phyloP scores from a whole-genome alignment of 805 yeast species.

The Pichia insulana region DNA sequence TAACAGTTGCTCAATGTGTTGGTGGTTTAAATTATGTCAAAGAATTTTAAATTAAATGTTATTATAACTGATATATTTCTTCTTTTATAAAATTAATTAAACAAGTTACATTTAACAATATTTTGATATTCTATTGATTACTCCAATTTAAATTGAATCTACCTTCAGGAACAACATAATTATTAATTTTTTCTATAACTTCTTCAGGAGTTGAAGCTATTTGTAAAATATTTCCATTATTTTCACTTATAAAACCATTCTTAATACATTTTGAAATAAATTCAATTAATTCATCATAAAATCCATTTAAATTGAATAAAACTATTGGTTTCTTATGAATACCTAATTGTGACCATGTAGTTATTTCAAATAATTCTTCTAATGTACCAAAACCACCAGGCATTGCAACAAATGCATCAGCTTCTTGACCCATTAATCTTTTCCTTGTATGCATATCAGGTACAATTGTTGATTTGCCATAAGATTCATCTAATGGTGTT shows the following conservation, averaged over 20 bases:
- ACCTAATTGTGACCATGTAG: slow-evolving; percentile 86
- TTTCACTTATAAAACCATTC: slow-evolving; percentile 58
- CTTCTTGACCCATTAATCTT: slow-evolving; percentile 75
- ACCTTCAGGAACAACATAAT: slow-evolving; percentile 61
- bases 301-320: slow-evolving; percentile 69
- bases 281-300: slow-evolving; percentile 58
- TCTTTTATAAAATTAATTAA: neutral
- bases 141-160: slow-evolving; percentile 69
- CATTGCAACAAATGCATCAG: slow-evolving; percentile 71
- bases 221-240: slow-evolving; percentile 58
- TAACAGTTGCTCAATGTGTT: slow-evolving; percentile 74
- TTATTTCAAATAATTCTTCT: slow-evolving; percentile 84
- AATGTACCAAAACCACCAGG: slow-evolving; percentile 91
- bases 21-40: slow-evolving; percentile 56
- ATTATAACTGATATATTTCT: too few species aligned
- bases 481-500: slow-evolving; percentile 54
- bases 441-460: slow-evolving; percentile 87
- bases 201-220: slow-evolving; percentile 64
- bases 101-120: neutral
- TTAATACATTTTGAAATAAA: slow-evolving; percentile 54
- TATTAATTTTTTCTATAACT: slow-evolving; percentile 51
- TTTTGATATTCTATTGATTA: slow-evolving; percentile 16
- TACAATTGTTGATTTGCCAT: slow-evolving; percentile 75
- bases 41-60: slow-evolving; percentile 11
- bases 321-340: slow-evolving; percentile 79